Evolutionary conservation across 1,139 yeast species (phyloP), one percentile per base, ranked within the genome.

Genomic region (Saccharomycopsis phalli): DNA sequence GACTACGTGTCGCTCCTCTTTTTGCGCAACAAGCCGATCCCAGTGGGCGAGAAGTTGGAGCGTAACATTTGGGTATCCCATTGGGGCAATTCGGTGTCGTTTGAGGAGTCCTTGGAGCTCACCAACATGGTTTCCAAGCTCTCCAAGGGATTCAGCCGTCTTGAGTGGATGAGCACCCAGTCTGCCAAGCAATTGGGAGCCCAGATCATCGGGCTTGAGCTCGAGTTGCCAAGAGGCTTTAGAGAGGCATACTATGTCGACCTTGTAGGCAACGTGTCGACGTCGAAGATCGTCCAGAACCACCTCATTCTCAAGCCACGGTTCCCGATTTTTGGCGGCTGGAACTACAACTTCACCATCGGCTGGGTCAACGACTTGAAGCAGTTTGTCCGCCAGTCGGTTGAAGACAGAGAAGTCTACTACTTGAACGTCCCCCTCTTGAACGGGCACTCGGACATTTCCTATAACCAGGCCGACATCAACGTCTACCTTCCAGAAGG

Each of bases 261-360:
- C 59, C 72, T 81, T 51, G 95, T 91, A 22, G 98, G 98, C 20
- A 83, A 84, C 62, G 95, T 91, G n/a, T 79, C 95, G 6, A 83
- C 96, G 4, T 81, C 83, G 45, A 67, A 68, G 47, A 62, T 71
- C 31, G 53, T 69, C 13, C 54, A 54, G 2, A 62, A 69, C 42
- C 72, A 68, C 47, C 62, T 86, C 43, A 66, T 78, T 32, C 59
- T 91, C 49, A 76, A 72, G 54, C 98, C 98, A 42, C 72, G 99
- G 57, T 91, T 69, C 65, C 99, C 99, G 10, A 55, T 91, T 6
- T 83, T 86, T 62, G 99, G 98, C 37, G 94, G 88, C 31, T 91
- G 99, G 99, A 74, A 79, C 53, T 91, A 87, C 62, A 87, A 91
- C 62, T 91, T 86, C 66, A 91, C 98, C 17, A 63, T 91, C 53